phyloP scores from a whole-genome alignment of 208 protist genomes.

The Crithidia brevicula region DNA sequence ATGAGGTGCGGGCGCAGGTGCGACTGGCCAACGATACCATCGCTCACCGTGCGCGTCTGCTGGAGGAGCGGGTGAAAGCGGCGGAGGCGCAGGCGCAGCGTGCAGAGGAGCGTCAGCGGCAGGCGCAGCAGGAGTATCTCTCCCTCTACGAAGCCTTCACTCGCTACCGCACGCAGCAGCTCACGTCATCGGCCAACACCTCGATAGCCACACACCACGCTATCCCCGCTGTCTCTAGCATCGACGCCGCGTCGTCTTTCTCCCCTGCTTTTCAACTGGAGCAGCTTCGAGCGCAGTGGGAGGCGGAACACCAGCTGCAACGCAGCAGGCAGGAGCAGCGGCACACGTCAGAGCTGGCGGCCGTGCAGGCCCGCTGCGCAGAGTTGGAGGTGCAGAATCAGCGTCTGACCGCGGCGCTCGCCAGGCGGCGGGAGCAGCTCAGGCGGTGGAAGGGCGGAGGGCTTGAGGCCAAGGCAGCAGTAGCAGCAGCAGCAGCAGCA shows the following conservation, averaged over 20 bases:
- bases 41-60: constrained; percentile 43
- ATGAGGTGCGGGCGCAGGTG: constrained; percentile 74
- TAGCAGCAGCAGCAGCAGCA: not conserved
- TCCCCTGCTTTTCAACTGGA: constrained; percentile 17
- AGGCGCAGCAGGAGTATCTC: constrained; percentile 72
- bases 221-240: not conserved
- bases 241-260: not conserved
- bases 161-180: constrained; percentile 59
- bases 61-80: constrained; percentile 55
- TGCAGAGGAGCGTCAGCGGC: constrained; percentile 71
- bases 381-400: constrained; percentile 72
- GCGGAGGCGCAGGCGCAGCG: constrained; percentile 65
- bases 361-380: constrained; percentile 28
- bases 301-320: constrained; percentile 50
- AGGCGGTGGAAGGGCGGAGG: constrained; percentile 8
- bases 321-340: constrained; percentile 51
- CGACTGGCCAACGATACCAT: constrained; percentile 81
- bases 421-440: constrained; percentile 70
- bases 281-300: constrained; percentile 41
- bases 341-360: constrained; percentile 38
- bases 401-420: constrained; percentile 51
- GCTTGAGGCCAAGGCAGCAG: not conserved
- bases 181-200: too few species aligned
- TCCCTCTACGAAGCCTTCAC: constrained; percentile 72
- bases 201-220: too few species aligned